Evolutionary conservation across 192 early-diverging fungal genomes (phyloP), one percentile per base, ranked within the genome.

Genomic region (Phycomyces nitens): DNA sequence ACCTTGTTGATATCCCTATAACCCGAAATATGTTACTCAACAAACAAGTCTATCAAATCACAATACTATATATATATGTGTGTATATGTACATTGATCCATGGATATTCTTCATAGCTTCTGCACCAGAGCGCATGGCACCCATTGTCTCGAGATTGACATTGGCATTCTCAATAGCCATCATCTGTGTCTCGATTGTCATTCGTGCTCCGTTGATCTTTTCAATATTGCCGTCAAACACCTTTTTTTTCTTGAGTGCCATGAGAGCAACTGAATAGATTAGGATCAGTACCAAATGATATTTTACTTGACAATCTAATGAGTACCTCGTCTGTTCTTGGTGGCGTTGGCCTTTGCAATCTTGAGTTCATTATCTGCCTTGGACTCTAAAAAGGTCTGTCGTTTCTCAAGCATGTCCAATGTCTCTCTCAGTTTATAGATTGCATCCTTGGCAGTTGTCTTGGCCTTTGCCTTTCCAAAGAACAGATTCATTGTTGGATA

Each of bases 151-250:
- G 44, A 95, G 65, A 73, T 99, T 97, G 54, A 98, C 87, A 71
- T 96, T 98, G 49, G 95, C 93, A 55, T 84, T 92, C 70, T 99
- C 97, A 58, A 99, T 96, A 5, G 94, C 87, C 90, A 94, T 93
- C 26, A 89, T 88, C 74, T 98, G 97, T 14, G 88, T 86, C 63
- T 99, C 97, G 50, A 99, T 85, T 43, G 93, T 94, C 86, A 96
- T 82, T 24, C 91, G 82, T 16, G 93, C 84, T 7, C 92, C 93
- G 55, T 82, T 85, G 64, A 98, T 88, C 74, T 95, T 94, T 53
- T 92, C 89, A 58, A 96, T 85, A 58, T 95, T 89, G 41, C 66
- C 77, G 66, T 97, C 92, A 59, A 87, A 91, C 49, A 84, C 78
- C 75, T 90, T 92, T 73, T 97, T 98, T 66, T 88, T 85, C 79